These are phyloP conservation scores for Pyrenochaeta sp. DNA, from an alignment of 2,329 filamentous ascomycete genomes.

Conservation along the genomic window DNA sequence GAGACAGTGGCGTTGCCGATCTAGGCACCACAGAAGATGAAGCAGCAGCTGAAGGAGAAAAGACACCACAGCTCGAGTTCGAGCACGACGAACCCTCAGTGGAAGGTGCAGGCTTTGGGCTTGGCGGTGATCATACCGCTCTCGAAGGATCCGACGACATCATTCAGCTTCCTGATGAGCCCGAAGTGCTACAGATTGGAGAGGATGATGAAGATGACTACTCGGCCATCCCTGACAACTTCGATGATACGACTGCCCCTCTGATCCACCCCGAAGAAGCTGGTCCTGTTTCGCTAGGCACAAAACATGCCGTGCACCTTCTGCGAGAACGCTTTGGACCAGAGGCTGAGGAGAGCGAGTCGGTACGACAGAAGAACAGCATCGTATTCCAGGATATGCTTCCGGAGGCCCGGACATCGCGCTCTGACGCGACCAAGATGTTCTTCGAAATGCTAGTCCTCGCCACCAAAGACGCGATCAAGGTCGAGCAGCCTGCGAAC, in stretches of 20 bases:
- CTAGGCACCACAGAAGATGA: constrained; percentile 73
- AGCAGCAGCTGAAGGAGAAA: constrained; percentile 59
- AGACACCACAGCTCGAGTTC: constrained; percentile 73
- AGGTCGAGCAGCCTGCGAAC: constrained; percentile 82
- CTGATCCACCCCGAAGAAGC: constrained; percentile 82
- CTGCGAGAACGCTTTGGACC: constrained; percentile 86
- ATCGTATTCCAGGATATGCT: constrained; percentile 93
- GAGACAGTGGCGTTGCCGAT: constrained; percentile 85
- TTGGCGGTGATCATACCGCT: constrained; percentile 45
- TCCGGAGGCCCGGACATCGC: constrained; percentile 80
- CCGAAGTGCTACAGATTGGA: constrained; percentile 33
- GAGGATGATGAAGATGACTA: constrained; percentile 50
- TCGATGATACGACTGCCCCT: constrained; percentile 81
- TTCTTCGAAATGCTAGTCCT: constrained; percentile 97
- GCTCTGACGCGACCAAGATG: constrained; percentile 97
- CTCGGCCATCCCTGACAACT: constrained; percentile 60
- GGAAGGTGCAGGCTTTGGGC: constrained; percentile 54
- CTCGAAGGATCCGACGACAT: constrained; percentile 37
- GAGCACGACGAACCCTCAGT: constrained; percentile 59
- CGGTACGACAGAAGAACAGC: constrained; percentile 75
- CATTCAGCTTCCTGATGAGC: constrained; percentile 41
- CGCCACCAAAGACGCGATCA: constrained; percentile 97
- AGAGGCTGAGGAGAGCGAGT: constrained; percentile 71
- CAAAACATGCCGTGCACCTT: constrained; percentile 94
- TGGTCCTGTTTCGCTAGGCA: constrained; percentile 87